Evolutionary conservation across 2,329 filamentous ascomycete genomes (phyloP).

Genomic region (Fusarium aywerte): DNA sequence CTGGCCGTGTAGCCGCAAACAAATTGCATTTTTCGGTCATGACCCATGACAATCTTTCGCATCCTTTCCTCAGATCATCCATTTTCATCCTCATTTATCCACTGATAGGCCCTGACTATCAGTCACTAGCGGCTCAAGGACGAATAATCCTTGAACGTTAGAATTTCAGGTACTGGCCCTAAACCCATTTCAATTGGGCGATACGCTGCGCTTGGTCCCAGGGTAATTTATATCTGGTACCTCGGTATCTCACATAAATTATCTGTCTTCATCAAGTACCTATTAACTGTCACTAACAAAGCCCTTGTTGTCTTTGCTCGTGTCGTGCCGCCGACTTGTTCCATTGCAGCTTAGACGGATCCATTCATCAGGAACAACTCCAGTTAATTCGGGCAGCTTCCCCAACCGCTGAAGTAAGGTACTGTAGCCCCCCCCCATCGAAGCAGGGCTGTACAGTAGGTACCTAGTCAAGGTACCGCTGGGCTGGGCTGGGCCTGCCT

Average conservation of each 20-base stretch:
- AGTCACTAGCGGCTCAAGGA: conserved; percentile 1
- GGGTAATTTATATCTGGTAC: conserved; percentile 19
- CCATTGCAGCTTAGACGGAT: conserved; percentile 8
- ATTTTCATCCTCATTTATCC: neutral
- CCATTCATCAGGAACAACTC: conserved; percentile 28
- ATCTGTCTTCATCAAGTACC: neutral
- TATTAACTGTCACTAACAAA: conserved; percentile 10
- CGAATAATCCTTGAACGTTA: conserved; percentile 14
- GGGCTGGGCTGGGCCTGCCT: conserved; percentile 17
- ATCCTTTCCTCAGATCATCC: conserved; percentile 17
- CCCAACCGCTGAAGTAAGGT: conserved; percentile 16
- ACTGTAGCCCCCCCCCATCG: too few species aligned
- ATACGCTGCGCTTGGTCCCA: conserved; percentile 16
- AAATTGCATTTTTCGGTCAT: neutral
- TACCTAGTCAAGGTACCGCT: conserved; percentile 24
- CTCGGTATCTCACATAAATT: conserved; percentile 17
- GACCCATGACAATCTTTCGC: conserved; percentile 6
- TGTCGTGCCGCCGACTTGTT: conserved; percentile 19
- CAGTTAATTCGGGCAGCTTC: conserved; percentile 16
- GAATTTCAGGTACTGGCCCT: conserved; percentile 28
- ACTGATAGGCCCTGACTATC: conserved; percentile 1
- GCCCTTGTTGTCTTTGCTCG: conserved; percentile 8
- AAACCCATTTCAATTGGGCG: conserved; percentile 25
- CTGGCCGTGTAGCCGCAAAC: conserved; percentile 12
- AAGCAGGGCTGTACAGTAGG: neutral